Evolutionary conservation across 2,329 filamentous ascomycete genomes (phyloP).

Genomic region (Pyrenochaeta sp.): DNA sequence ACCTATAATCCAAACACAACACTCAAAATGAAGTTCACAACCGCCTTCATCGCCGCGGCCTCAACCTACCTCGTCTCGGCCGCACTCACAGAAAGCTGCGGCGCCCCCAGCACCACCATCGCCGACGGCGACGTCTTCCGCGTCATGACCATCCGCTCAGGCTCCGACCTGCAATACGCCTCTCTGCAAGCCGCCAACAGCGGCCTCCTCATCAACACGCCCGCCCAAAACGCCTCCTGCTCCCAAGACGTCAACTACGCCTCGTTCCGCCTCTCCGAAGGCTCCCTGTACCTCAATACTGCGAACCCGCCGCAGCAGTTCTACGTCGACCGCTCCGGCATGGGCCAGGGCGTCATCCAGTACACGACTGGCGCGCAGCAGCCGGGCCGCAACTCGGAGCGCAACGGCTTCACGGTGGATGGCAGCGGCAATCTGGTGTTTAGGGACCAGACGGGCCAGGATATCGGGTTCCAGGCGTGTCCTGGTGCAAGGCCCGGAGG

Average conservation of each 20-base stretch:
- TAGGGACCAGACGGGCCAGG: conserved; percentile 28
- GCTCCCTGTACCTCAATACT: conserved; percentile 57
- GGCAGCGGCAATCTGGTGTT: conserved; percentile 56
- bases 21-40: conserved; percentile 43
- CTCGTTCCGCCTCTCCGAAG: conserved; percentile 42
- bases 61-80: conserved; percentile 35
- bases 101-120: conserved; percentile 27
- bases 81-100: conserved; percentile 33
- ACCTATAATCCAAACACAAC: conserved; percentile 11
- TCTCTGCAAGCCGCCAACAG: conserved; percentile 55
- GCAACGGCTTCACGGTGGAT: conserved; percentile 58
- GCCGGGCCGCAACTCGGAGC: conserved; percentile 54
- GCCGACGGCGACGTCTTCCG: conserved; percentile 52
- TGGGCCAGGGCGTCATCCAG: conserved; percentile 63
- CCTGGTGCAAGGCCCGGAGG: conserved; percentile 54
- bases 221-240: conserved; percentile 59
- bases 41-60: conserved; percentile 26
- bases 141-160: conserved; percentile 60
- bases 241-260: conserved; percentile 50
- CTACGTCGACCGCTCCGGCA: conserved; percentile 65
- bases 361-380: conserved; percentile 59
- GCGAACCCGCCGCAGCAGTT: conserved; percentile 56
- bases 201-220: conserved; percentile 54
- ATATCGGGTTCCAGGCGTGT: conserved; percentile 61
- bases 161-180: conserved; percentile 58